A percentile compares a stretch with the other conserved stretches of the same genome.
phyloP scores from a whole-genome alignment of 371 early-diverging fungal genomes.

The Rhizopus stolonifer region DNA sequence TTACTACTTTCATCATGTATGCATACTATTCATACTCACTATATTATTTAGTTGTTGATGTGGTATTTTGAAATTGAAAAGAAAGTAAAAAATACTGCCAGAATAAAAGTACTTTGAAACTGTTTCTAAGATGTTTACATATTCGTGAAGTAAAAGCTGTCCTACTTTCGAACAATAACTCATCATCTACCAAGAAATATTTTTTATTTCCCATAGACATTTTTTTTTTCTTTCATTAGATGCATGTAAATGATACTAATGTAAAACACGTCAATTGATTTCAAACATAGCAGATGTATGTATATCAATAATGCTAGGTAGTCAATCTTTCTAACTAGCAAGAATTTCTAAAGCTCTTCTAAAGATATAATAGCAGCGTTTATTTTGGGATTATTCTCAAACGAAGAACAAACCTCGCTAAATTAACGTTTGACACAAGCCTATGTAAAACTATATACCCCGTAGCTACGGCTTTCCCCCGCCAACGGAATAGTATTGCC shows the following conservation, averaged over 20 bases:
- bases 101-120: conserved; percentile 10
- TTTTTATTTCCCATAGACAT: neutral
- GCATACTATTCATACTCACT: conserved; percentile 6
- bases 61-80: conserved; percentile 6
- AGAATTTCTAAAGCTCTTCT: conserved; percentile 5
- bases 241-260: conserved; percentile 5
- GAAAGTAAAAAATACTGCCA: conserved; percentile 6
- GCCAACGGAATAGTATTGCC: conserved; percentile 5
- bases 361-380: conserved; percentile 5
- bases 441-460: conserved; percentile 10
- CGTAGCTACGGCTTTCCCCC: conserved; percentile 11
- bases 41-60: conserved; percentile 11
- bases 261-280: conserved; percentile 9
- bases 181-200: conserved; percentile 5
- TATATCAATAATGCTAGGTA: neutral
- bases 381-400: conserved; percentile 6
- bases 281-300: conserved; percentile 4
- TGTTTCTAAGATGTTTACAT: conserved; percentile 11
- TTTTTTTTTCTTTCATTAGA: conserved; percentile 4
- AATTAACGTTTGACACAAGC: conserved; percentile 10
- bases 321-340: neutral
- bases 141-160: conserved; percentile 5
- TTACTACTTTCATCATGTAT: conserved; percentile 2
- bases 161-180: conserved; percentile 8
- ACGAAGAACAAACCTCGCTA: conserved; percentile 5